Percentiles rank a stretch among this genome's conserved stretches.
phyloP scores from a whole-genome alignment of 768 basidiomycete genomes.

The Termitomyces sp. region DNA sequence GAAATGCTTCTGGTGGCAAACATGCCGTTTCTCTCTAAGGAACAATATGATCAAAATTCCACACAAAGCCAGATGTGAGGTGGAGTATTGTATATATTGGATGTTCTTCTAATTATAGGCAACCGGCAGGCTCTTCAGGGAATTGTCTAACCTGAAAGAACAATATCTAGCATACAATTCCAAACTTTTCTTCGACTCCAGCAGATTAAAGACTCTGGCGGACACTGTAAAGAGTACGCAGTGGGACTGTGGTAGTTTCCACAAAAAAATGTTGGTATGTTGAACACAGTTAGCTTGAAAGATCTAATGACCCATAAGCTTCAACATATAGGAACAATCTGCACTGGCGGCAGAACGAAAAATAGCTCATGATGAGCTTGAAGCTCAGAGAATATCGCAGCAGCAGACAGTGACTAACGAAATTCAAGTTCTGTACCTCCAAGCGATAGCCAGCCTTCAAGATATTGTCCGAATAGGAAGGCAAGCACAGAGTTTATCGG shows the following conservation, averaged over 20 bases:
- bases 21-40: not conserved
- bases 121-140: not conserved
- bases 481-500: not conserved
- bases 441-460: not conserved
- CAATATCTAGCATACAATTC: not conserved
- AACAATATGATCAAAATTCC: not conserved
- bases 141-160: not conserved
- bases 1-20: not conserved
- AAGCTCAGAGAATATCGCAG: not conserved
- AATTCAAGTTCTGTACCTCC: not conserved
- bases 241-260: not conserved
- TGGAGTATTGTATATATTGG: not conserved
- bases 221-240: not conserved
- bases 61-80: not conserved
- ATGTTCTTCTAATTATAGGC: not conserved
- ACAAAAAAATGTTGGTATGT: not conserved
- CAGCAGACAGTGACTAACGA: not conserved
- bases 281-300: not conserved
- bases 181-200: not conserved
- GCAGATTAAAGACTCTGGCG: not conserved
- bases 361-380: not conserved
- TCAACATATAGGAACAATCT: not conserved
- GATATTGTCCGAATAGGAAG: not conserved
- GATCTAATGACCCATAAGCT: not conserved
- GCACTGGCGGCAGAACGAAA: not conserved